Evolutionary conservation across 306 rosid genomes (phyloP).

Genomic region (Quillaja saponaria): DNA sequence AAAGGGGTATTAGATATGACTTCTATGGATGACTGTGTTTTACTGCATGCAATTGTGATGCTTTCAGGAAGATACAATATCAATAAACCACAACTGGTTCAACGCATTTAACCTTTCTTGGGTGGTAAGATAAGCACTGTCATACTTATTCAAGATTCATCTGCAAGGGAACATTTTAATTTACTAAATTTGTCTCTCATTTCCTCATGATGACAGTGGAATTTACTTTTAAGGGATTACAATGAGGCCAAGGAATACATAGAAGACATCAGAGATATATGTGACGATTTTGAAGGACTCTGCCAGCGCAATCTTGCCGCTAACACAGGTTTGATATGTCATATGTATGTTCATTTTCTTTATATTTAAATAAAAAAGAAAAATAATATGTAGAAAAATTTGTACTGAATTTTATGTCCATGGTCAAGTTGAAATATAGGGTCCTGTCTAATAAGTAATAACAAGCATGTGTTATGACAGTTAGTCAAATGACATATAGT

Average conservation of each 20-base stretch:
- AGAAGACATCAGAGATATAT: slow-evolving; percentile 87
- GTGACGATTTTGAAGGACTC: slow-evolving; percentile 89
- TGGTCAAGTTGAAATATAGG: too few relatives aligned
- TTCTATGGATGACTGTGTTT: too few relatives aligned
- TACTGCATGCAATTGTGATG: slow-evolving; percentile 20
- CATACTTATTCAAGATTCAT: slow-evolving; percentile 21
- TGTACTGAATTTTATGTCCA: too few relatives aligned
- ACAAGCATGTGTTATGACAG: too few relatives aligned
- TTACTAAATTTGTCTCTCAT: slow-evolving; percentile 26
- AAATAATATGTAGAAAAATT: too few relatives aligned
- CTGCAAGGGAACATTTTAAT: slow-evolving; percentile 15
- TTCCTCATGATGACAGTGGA: slow-evolving; percentile 61
- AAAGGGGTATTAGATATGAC: too few relatives aligned
- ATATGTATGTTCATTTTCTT: too few relatives aligned
- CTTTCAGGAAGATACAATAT: slow-evolving; percentile 90
- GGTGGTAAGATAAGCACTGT: slow-evolving; percentile 64
- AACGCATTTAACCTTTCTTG: slow-evolving; percentile 74
- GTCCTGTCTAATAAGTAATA: too few relatives aligned
- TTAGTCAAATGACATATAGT: too few relatives aligned
- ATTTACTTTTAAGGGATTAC: slow-evolving; percentile 77
- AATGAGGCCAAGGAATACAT: slow-evolving; percentile 86
- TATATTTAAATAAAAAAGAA: too few relatives aligned
- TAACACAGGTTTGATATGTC: slow-evolving; percentile 55
- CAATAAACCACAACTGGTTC: slow-evolving; percentile 98
- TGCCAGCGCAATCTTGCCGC: slow-evolving; percentile 97